A percentile compares a stretch with the other conserved stretches of the same genome.
Evolutionary conservation across 2,329 filamentous ascomycete species (phyloP).

Genomic region (Trichoderma sp.): DNA sequence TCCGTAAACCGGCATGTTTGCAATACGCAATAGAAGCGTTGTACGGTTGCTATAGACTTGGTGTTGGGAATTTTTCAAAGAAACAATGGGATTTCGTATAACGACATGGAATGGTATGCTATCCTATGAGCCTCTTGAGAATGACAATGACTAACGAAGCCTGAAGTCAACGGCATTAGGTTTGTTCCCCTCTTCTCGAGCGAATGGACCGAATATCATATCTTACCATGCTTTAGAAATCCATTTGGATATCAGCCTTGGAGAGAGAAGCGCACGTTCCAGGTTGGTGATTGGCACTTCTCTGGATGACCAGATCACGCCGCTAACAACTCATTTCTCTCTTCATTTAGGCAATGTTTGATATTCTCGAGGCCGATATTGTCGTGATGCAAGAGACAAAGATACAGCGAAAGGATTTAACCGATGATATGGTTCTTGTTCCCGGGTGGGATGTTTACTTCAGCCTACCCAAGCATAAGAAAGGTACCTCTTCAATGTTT

Average conservation of each 20-base stretch:
- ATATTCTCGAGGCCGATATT: conserved; percentile 88
- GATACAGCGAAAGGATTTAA: conserved; percentile 88
- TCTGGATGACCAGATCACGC: neutral
- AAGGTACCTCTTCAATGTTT: conserved; percentile 58
- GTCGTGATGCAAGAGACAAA: conserved; percentile 95
- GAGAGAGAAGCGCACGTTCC: conserved; percentile 69
- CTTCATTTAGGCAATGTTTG: conserved; percentile 75
- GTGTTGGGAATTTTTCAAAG: neutral
- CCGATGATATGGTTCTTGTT: conserved; percentile 93
- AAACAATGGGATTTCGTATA: conserved; percentile 73
- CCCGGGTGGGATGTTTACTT: conserved; percentile 97
- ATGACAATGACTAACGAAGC: conserved; percentile 18
- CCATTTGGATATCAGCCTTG: conserved; percentile 85
- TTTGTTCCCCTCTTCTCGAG: conserved; percentile 36
- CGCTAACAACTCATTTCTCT: neutral
- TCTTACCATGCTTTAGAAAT: conserved; percentile 54
- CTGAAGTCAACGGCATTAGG: conserved; percentile 77
- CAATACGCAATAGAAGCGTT: neutral
- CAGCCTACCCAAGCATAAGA: conserved; percentile 89
- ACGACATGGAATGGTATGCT: conserved; percentile 80
- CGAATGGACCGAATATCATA: neutral
- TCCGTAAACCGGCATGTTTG: conserved; percentile 11
- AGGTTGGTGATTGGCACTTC: conserved; percentile 49
- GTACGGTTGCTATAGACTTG: neutral
- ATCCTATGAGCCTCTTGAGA: neutral